Evolutionary conservation across 805 yeast species (phyloP).

Genomic region (Zygosaccharomyces rouxii): DNA sequence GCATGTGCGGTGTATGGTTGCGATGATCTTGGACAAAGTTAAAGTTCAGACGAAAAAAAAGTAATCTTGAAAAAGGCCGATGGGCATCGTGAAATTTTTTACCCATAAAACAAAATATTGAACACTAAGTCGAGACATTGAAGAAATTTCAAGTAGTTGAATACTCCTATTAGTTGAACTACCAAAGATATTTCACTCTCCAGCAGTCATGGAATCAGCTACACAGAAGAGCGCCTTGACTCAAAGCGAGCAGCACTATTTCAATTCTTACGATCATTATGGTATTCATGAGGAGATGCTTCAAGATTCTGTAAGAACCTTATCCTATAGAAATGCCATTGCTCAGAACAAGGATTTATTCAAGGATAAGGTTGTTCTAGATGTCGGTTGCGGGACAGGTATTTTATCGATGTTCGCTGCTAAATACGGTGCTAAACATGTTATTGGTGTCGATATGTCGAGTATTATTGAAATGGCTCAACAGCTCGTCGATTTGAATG

Average conservation of each 20-base stretch:
- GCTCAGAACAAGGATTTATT: conserved; percentile 82
- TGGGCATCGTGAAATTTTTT: conserved; percentile 6
- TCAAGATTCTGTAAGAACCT: conserved; percentile 89
- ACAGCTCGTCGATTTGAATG: conserved; percentile 78
- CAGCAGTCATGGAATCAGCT: conserved; percentile 42
- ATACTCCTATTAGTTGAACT: not conserved
- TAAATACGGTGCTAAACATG: conserved; percentile 97
- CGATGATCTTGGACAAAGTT: not conserved
- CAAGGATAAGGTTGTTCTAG: conserved; percentile 90
- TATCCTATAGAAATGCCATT: conserved; percentile 88
- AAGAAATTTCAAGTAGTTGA: not conserved
- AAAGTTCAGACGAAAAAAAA: not conserved
- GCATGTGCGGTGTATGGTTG: conserved; percentile 4
- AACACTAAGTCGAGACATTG: not conserved
- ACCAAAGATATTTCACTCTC: not conserved
- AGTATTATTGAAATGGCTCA: conserved; percentile 95
- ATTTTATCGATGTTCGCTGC: conserved; percentile 97
- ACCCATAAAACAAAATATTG: not conserved
- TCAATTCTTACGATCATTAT: conserved; percentile 91
- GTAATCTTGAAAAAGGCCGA: not conserved
- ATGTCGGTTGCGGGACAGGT: conserved; percentile 99
- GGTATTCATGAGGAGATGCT: conserved; percentile 99
- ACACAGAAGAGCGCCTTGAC: conserved; percentile 63
- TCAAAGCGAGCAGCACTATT: conserved; percentile 85
- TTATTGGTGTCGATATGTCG: conserved; percentile 95